Base-by-base conservation (phyloP, 768 basidiomycete genomes). In the Panaeolus papilionaceus region DNA sequence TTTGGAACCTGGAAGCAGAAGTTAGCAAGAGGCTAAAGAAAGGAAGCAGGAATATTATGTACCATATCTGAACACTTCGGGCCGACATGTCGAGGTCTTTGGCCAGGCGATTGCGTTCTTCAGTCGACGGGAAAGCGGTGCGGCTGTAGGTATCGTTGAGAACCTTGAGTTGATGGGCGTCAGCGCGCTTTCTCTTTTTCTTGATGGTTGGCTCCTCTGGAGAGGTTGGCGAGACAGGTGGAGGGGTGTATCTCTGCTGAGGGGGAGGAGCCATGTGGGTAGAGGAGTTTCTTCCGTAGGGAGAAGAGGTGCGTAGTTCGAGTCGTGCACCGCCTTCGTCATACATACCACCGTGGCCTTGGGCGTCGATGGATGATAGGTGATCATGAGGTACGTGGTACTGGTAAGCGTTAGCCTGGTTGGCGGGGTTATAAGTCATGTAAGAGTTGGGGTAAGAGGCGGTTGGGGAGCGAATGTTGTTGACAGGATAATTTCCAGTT, bases 31-130 rank as follows among this genome's bases (percentile, higher is more conserved):
- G 64, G 71, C 70, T 58, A 67, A 71, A 69, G 62, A 62, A 62
- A 20, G n/a, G 54, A 73, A 71, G 66, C 70, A 65, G 67, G 23
- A 64, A 72, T 82, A 72, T 23, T 5, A 26, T 28, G 49, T 76
- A 93, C 93, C 93, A 95, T 66, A 95, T 94, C 76, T 95, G 93
- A 67, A 95, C 93, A 70, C 91, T 93, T 69, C 93, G 81, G 45
- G 93, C 86, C 61, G 91, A 89, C 93, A 95, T 94, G 71, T 92
- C 92, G 68, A 94, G 81, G 71, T 86, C 82, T 70, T 89, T 92
- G 14, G 93, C 93, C 62, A 94, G 79, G 38, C 87, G 88, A 42
- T 86, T 83, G n/a, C 93, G 88, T 76, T 95, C 93, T 76, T 94
- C 93, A 10, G 93, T 95, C 14, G 93, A 93, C 23, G 93, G 93